Conservation (phyloP, 2,329 filamentous ascomycete species). For the Rutstroemia sp. region DNA sequence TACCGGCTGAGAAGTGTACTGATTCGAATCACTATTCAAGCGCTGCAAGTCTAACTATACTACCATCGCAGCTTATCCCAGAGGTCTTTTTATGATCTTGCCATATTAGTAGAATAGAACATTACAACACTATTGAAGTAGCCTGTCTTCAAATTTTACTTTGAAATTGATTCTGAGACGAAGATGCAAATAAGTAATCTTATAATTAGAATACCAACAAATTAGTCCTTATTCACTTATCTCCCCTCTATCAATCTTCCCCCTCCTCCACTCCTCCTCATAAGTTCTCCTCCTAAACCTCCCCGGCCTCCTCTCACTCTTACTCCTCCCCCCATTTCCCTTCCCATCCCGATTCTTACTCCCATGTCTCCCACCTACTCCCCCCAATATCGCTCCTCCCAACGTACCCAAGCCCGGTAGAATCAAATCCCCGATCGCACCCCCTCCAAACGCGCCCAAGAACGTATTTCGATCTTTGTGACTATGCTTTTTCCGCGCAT, state of each 20-base stretch:
- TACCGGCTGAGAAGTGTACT: no score
- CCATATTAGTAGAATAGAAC: no score
- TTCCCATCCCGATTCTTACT: conserved; percentile 1
- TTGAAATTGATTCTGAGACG: no score
- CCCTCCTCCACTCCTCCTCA: conserved; percentile 12
- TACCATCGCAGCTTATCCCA: no score
- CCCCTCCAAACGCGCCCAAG: conserved; percentile 18
- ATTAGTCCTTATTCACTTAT: background rate
- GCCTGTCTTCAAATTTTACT: no score
- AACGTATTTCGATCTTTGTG: conserved; percentile 16
- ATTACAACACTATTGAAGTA: no score
- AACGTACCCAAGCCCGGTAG: conserved; percentile 20
- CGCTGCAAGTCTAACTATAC: no score
- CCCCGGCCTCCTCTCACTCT: background rate
- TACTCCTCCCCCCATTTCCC: background rate
- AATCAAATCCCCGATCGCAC: conserved; percentile 19
- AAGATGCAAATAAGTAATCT: no score
- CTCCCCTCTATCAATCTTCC: conserved; percentile 6
- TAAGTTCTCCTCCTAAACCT: conserved; percentile 4
- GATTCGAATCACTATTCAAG: no score
- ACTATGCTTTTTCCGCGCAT: background rate
- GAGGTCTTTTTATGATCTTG: no score
- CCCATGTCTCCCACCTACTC: conserved; percentile 14
- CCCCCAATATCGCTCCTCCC: conserved; percentile 19
- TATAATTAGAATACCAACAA: no score